These are phyloP conservation scores for Zygoascus sp. DNA, from an alignment of 1,139 yeast genomes.

Conservation along the genomic window DNA sequence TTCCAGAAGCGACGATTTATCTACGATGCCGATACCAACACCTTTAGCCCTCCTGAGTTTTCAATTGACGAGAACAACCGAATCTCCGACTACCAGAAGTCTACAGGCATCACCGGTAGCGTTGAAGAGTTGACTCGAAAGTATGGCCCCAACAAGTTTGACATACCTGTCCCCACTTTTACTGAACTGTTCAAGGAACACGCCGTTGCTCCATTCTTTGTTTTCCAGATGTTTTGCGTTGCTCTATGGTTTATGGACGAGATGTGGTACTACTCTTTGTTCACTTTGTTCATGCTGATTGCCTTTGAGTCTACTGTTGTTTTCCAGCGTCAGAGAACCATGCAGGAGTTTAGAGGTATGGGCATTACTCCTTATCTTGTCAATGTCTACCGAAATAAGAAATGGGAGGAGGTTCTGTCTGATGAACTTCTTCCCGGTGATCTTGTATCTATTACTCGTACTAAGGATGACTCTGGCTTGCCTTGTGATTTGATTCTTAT, in stretches of 20 bases:
- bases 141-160: constrained; percentile 84
- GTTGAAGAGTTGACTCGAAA: constrained; percentile 52
- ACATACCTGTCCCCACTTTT: constrained; percentile 92
- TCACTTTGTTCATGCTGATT: constrained; percentile 86
- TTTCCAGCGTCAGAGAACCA: constrained; percentile 84
- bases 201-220: constrained; percentile 97
- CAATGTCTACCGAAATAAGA: constrained; percentile 61
- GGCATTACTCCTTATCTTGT: constrained; percentile 88
- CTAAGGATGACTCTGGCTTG: constrained; percentile 84
- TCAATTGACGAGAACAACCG: constrained; percentile 53
- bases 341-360: constrained; percentile 95
- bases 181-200: constrained; percentile 90
- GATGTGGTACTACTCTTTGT: constrained; percentile 91
- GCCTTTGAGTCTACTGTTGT: constrained; percentile 94
- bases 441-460: constrained; percentile 79
- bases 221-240: constrained; percentile 92
- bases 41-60: constrained; percentile 80
- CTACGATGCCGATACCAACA: constrained; percentile 49
- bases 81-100: constrained; percentile 54
- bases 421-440: constrained; percentile 87
- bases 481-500: constrained; percentile 92
- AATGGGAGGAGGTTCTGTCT: constrained; percentile 70
- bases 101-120: constrained; percentile 54
- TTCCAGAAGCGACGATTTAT: constrained; percentile 93
- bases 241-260: constrained; percentile 97